Base-by-base conservation (phyloP, 441 rosid genomes). In the Hura crepitans region DNA sequence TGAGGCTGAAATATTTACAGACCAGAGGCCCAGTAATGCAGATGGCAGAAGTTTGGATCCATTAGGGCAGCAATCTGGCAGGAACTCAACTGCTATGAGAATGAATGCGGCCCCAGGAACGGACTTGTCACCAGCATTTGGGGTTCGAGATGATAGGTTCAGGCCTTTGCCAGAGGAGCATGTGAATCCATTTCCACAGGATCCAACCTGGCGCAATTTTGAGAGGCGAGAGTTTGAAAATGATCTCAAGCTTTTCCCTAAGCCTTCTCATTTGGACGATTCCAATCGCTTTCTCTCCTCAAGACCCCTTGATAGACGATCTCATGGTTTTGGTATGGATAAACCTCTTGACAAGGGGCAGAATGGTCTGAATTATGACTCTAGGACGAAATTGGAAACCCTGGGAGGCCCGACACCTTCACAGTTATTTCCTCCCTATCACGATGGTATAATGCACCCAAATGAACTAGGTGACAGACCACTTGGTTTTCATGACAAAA, bases 181-280 rank as follows among this genome's bases (percentile, higher is more conserved):
- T 70, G 59, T 74, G 59, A 81, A 79, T 69, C 80, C 67, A 42
- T 77, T 79, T n/a, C 67, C 78, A 7, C 47, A 62, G 66, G 83
- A 82, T 57, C 81, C 81, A 60, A 56, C 81, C 62, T 75, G 67
- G 54, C 82, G 54, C 42, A 65, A 60, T 69, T 69, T 65, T 72
- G 85, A 74, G 74, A 79, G 64, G 35, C 80, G 81, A 62, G 83
- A 68, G 65, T 79, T 82, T 69, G 87, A 88, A 42, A 85, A 81
- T 45, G 86, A 85, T 77, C 69, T 70, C 43, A 85, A 80, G 76
- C 82, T 70, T 69, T 82, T 80, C 25, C 75, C 87, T 37, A 75
- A 81, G 78, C 72, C 85, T 66, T 71, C 84, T 74, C 78, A 65
- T 76, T 27, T 81, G 50, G 86, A 82, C 62, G 87, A 84, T 11